phyloP scores from a whole-genome alignment of 345 rosid genomes.

The Populus ilicifolia region DNA sequence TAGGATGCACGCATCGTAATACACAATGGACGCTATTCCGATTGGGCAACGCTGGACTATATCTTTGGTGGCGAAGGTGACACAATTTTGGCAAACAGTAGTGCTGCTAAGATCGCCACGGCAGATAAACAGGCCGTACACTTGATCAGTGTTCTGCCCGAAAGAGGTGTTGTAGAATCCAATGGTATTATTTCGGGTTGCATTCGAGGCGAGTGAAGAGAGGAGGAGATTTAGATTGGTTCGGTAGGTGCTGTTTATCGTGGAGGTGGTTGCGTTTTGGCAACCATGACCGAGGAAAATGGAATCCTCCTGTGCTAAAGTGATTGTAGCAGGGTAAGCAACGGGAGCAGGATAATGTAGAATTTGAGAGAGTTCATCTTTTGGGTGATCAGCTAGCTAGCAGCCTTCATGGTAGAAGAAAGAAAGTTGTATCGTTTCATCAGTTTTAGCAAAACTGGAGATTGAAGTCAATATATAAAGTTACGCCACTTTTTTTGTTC shows the following conservation, averaged over 20 bases:
- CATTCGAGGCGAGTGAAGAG: slow-evolving; percentile 6
- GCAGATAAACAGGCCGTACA: slow-evolving; percentile 21
- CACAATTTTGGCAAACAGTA: slow-evolving; percentile 36
- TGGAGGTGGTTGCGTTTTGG: background rate
- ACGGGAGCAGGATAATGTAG: background rate
- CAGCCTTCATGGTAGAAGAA: background rate
- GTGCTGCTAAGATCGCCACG: slow-evolving; percentile 7
- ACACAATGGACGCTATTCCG: slow-evolving; percentile 28
- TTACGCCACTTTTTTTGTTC: no score
- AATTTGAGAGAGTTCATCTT: background rate
- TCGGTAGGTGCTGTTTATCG: slow-evolving; percentile 1
- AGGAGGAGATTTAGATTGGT: slow-evolving; percentile 10
- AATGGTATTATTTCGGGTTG: background rate
- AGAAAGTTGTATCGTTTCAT: background rate
- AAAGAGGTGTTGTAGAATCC: slow-evolving; percentile 7
- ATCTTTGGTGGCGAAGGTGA: slow-evolving; percentile 13
- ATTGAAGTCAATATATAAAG: no score
- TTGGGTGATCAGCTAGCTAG: background rate
- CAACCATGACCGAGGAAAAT: background rate
- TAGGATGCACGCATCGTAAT: slow-evolving; percentile 43
- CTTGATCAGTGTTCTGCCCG: background rate
- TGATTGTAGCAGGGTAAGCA: background rate
- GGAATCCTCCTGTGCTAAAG: background rate
- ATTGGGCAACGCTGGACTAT: slow-evolving; percentile 25
- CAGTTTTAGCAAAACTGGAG: no score